phyloP scores from a whole-genome alignment of 2,329 filamentous ascomycete genomes.

The Ophiostoma perfectum region DNA sequence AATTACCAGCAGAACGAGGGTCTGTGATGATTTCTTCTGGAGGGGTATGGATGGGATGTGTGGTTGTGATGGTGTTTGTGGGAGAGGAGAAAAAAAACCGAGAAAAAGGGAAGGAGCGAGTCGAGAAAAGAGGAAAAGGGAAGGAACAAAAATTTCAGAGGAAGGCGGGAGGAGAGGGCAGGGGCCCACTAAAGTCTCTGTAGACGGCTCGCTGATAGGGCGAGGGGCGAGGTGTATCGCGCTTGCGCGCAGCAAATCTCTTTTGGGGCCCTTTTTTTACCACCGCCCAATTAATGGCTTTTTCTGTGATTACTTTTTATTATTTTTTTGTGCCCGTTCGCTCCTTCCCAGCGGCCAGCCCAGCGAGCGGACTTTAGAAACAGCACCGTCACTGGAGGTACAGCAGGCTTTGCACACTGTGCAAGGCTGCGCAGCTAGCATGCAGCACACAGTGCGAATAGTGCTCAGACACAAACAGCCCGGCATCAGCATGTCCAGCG shows the following conservation, averaged over 20 bases:
- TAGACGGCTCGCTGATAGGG: conserved; percentile 12
- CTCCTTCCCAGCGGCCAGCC: background rate
- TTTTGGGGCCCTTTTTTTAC: conserved; percentile 10
- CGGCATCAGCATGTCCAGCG: too few species aligned
- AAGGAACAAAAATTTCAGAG: conserved; percentile 20
- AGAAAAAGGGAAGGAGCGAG: conserved; percentile 17
- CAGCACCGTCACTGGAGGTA: too few species aligned
- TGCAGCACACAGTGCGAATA: too few species aligned
- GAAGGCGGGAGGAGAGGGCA: conserved; percentile 22
- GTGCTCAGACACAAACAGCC: too few species aligned
- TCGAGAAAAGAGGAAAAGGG: conserved; percentile 11
- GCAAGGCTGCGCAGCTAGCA: too few species aligned
- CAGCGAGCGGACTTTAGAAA: background rate
- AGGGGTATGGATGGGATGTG: conserved; percentile 18
- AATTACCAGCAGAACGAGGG: conserved; percentile 24
- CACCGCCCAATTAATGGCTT: conserved; percentile 9
- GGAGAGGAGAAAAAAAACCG: conserved; percentile 16
- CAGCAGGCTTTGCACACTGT: background rate
- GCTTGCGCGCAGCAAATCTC: conserved; percentile 16
- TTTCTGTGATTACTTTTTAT: background rate
- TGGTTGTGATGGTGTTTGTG: conserved; percentile 22
- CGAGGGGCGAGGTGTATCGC: conserved; percentile 10
- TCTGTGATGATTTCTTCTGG: conserved; percentile 25
- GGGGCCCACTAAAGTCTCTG: conserved; percentile 19
- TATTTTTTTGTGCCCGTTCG: background rate